Evolutionary conservation across 78 protist genomes (phyloP), one percentile per base, ranked within the genome.

Genomic region (Chrysochromulina tobinii): DNA sequence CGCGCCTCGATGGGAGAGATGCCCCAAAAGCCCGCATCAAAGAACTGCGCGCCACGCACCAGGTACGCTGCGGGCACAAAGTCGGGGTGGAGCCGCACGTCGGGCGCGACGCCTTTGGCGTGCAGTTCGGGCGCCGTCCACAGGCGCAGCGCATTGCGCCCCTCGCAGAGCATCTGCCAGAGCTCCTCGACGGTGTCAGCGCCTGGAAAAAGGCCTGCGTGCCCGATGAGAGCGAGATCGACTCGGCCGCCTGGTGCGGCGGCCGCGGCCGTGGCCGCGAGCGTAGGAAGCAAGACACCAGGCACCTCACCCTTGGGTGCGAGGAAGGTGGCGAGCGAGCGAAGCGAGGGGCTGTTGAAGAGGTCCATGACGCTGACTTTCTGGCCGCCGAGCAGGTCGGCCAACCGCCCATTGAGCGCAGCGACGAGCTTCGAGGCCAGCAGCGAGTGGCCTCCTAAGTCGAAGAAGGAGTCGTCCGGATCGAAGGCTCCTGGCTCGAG

Each of bases 21-120:
- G 27, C 61, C 90, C 81, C 73, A 92, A 68, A 92, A 92, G 18
- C 23, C 50, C 51, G 94, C 89, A 77, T 92, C 94, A 67, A 92
- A 92, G n/a, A 3, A 0, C 20, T 87, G 88, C 38, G 81, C 90
- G 55, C 88, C 94, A 23, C 50, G 21, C 55, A 87, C 69, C 87
- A 50, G 0, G 55, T 89, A 73, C 87, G 87, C 85, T n/a, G 81
- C 92, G 51, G 51, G 64, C 54, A 79, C 87, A 61, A 18, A 89
- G 8, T 51, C 53, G 21, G 68, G 69, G 61, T 53, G 69, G 55
- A 0, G 48, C 48, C 53, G 11, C 48, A 73, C 87, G 38, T 69
- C 92, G 48, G 92, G 25, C 27, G 48, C 20, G 7, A 89, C 87
- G 38, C 92, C 92, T 50, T 79, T 72, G n/a, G 48, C 55, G 23